Evolutionary conservation across 306 rosid genomes (phyloP).

Genomic region (Cicer bijugum): DNA sequence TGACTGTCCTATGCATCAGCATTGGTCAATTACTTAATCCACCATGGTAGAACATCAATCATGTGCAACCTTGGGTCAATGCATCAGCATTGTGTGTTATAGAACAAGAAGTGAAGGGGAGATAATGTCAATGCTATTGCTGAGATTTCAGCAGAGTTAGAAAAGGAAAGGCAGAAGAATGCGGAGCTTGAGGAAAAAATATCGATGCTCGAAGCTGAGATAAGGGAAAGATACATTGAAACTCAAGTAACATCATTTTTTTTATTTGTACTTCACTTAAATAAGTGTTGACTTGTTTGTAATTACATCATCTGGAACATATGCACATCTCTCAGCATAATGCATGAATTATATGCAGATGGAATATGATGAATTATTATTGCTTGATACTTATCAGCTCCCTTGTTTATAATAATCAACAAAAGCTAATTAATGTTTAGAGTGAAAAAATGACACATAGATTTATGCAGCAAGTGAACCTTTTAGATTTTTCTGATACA

Average conservation of each 20-base stretch:
- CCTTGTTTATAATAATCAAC: background rate
- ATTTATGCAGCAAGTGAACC: constrained; percentile 14
- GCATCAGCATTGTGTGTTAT: constrained; percentile 58
- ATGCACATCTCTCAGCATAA: no score
- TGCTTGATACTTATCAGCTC: constrained; percentile 13
- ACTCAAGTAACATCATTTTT: constrained; percentile 54
- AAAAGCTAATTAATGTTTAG: background rate
- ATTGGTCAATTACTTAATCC: background rate
- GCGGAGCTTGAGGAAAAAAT: constrained; percentile 71
- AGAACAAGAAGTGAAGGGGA: constrained; percentile 57
- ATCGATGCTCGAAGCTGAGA: constrained; percentile 81
- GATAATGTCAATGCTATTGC: constrained; percentile 48
- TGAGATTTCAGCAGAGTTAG: constrained; percentile 69
- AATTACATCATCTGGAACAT: background rate
- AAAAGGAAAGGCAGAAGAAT: constrained; percentile 76
- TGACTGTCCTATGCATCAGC: no score
- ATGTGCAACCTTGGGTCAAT: constrained; percentile 61
- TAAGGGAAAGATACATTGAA: constrained; percentile 56
- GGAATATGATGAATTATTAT: background rate
- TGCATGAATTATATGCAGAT: no score
- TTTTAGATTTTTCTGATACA: background rate
- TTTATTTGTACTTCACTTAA: constrained; percentile 2
- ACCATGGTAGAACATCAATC: constrained; percentile 72
- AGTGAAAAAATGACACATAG: background rate
- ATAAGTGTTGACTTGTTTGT: constrained; percentile 2